Evolutionary conservation across 2,329 filamentous ascomycete species (phyloP).

Genomic region (Fusarium fujikuroi): DNA sequence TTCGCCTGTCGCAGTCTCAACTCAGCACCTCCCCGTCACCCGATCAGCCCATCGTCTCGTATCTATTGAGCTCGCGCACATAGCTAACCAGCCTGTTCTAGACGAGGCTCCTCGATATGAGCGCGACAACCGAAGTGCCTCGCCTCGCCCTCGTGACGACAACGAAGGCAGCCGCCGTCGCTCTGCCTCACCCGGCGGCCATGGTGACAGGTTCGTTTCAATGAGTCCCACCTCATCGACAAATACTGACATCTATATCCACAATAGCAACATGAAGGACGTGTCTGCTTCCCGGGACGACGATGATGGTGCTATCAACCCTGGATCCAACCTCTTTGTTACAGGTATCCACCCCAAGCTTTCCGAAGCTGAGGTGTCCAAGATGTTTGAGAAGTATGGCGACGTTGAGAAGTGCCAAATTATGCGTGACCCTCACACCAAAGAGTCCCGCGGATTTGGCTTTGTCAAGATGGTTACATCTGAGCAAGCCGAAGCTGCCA

Average conservation of each 20-base stretch:
- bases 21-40: not conserved
- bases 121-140: slow-evolving; percentile 73
- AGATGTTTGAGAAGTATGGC: slow-evolving; percentile 98
- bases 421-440: slow-evolving; percentile 98
- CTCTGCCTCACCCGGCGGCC: slow-evolving; percentile 69
- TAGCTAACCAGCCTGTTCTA: slow-evolving; percentile 46
- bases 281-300: slow-evolving; percentile 64
- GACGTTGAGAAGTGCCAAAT: slow-evolving; percentile 99
- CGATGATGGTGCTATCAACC: slow-evolving; percentile 86
- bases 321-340: slow-evolving; percentile 98
- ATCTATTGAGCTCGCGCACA: not conserved
- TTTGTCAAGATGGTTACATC: slow-evolving; percentile 99
- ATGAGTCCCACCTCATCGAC: not conserved
- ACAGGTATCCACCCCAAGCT: slow-evolving; percentile 97
- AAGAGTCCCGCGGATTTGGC: slow-evolving; percentile 97
- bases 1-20: not conserved
- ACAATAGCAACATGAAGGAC: slow-evolving; percentile 61
- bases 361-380: slow-evolving; percentile 87
- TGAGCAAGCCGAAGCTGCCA: slow-evolving; percentile 95
- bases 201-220: slow-evolving; percentile 48
- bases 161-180: slow-evolving; percentile 68
- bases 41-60: too few species aligned
- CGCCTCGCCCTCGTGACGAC: slow-evolving; percentile 72
- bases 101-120: slow-evolving; percentile 74
- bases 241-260: slow-evolving; percentile 14